Evolutionary conservation across 2,329 filamentous ascomycete genomes (phyloP), one percentile per base, ranked within the genome.

Genomic region (Scorias spongiosa): DNA sequence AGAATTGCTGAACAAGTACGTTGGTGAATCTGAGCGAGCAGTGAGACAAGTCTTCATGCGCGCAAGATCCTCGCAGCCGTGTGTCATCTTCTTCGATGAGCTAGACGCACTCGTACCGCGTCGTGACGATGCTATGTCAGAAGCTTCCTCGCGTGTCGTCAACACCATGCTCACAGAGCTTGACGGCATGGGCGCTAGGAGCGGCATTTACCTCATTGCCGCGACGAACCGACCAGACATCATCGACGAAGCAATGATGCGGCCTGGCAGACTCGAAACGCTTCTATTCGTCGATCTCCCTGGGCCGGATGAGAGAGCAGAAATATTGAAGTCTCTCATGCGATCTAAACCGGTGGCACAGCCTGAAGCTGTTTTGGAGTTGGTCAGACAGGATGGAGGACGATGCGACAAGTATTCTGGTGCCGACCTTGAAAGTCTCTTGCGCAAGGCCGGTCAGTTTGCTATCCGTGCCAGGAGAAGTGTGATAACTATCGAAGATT

Each of bases 81-180:
- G 89, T 58, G 86, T 98, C 44, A 80, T 98, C 46, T 96, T 98
- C 74, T 96, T 98, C 59, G 91, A 98, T 60, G 91, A 98, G 65
- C 75, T 98, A 42, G 91, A 98, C 63, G 89, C 91, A 1, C 70
- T 98, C 2, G 88, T 91, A 0, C 88, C 89, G 0, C 80, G 80
- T 42, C 79, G 91, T 44, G 86, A 89, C 57, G 82, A 82, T 44
- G 61, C 65, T 12, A 75, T 84, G 2, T 84, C 81, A 2, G 89
- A 96, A 60, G 82, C 86, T 5, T 85, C 83, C 40, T 80, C 85
- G 1, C 78, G 91, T 29, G 85, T 98, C 2, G 91, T 98, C 51
- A 96, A 96, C 61, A 93, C 89, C 1, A 73, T 98, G 0, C 79
- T 98, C 29, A 93, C 91, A 0, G 91, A 98, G 60, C 75, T 98